Evolutionary conservation across 164 flowering plant species (phyloP), one percentile per base, ranked within the genome.

Genomic region (Vitis amurensis): DNA sequence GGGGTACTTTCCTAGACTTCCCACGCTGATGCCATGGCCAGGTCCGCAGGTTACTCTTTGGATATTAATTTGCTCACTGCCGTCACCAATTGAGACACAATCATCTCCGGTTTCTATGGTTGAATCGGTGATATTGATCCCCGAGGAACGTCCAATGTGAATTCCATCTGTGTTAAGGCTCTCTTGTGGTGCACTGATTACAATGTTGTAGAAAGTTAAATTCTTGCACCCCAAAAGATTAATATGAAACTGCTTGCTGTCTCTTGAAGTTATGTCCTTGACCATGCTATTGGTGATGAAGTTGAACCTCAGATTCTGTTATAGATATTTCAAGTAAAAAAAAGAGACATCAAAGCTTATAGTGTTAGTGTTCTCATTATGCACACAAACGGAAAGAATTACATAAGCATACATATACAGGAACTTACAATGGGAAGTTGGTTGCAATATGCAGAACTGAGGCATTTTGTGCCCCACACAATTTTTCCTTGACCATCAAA

Each of bases 131-230:
- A 84, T 77, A 9, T 56, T 68, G 14, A 82, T n/a, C 0, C 69
- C 80, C 1, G 11, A 55, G 5, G 85, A 78, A 2, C 64, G 48
- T 0, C 77, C 84, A 3, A 84, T 68, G 71, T 82, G 88, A 50
- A 84, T 82, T 4, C 88, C 88, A n/a, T 84, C 88, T 4, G 88
- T 84, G 78, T 84, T 82, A 3, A 50, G 59, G 71, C 85, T 80
- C 11, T 60, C 50, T 3, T 11, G 71, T 0, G 83, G 84, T 9
- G 85, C 85, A 2, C 8, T 60, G 15, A 80, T 60, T 11, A 8
- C 74, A 9, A 82, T 2, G 1, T 61, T n/a, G 2, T 51, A 8
- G 3, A 84, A 12, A 5, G 75, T 68, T 2, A 82, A 0, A 11
- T 84, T 73, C 13, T 70, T 68, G 82, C 80, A 74, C 0, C 62